Base-by-base conservation (phyloP, 768 basidiomycete genomes). In the button mushroom (Agaricus bisporus) region DNA sequence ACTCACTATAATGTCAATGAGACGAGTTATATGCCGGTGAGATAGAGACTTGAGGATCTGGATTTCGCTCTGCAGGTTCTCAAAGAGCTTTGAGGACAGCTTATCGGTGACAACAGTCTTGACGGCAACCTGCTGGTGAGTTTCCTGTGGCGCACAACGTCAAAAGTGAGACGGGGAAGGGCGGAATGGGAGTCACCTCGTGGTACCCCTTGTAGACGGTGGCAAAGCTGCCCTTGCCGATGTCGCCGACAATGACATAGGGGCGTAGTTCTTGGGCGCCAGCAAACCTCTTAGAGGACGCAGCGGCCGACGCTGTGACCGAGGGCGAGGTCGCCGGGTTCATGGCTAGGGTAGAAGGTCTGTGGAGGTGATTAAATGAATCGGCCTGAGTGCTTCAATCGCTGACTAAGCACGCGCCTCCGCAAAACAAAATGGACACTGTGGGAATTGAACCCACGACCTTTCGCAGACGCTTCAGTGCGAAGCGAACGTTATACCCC, bases 41-140 rank as follows among this genome's bases (percentile, higher is more conserved):
- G 86, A 89, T 48, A 98, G 80, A 1, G 86, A 85, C 73, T 98
- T 98, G 62, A 98, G 82, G 58, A 99, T 98, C 58, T 92, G 85
- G 55, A 98, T 98, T 76, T 99, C 97, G 61, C 89, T 90, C 67
- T 97, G 93, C n/a, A 98, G 81, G 65, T 98, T 98, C 73, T 98
- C 95, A 54, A 98, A 84, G 15, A 98, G 80, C 70, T 98, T 99
- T 12, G 89, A 75, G 35, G 86, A 93, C 36, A 99, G 81, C 60
- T 85, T 91, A 63, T 88, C 83, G 48, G 87, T 83, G 55, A 88
- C 86, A 51, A 99, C 91, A 7, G 93, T 90, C 77, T 99, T 98
- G 71, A 99, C 86, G 7, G 97, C 97, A 36, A 98, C 89, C 46
- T 83, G 78, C 11, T 80, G 75, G 61, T 83, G 80, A 3, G 85